phyloP scores from a whole-genome alignment of 441 rosid genomes.

The Mallotus repandus region DNA sequence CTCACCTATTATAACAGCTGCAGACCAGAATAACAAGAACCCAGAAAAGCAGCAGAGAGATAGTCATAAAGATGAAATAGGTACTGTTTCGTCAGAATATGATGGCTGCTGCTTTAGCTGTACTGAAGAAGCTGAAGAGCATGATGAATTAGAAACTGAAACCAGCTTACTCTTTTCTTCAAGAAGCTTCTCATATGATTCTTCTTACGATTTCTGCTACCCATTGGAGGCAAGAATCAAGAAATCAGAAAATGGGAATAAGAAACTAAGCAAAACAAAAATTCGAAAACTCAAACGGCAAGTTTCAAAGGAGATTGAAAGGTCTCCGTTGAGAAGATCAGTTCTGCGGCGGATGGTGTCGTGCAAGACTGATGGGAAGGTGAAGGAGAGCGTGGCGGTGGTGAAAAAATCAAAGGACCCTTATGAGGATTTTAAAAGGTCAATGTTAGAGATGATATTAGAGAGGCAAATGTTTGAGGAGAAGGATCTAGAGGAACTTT shows the following conservation, averaged over 20 bases:
- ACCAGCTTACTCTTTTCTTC: constrained; percentile 15
- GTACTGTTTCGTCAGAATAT: constrained; percentile 12
- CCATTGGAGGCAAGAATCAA: background rate
- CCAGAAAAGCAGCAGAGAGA: background rate
- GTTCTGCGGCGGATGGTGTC: constrained; percentile 19
- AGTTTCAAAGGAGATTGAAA: constrained; percentile 6
- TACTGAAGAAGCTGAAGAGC: constrained; percentile 2
- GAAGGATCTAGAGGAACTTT: constrained; percentile 47
- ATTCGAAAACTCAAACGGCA: background rate
- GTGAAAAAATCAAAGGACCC: constrained; percentile 59
- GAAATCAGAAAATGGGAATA: background rate
- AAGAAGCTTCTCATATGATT: constrained; percentile 19
- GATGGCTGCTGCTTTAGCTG: constrained; percentile 26
- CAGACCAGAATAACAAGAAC: background rate
- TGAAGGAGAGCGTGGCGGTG: constrained; percentile 48
- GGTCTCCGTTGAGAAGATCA: constrained; percentile 21
- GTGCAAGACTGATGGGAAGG: constrained; percentile 29
- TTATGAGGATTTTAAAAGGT: constrained; percentile 51
- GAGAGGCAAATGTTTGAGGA: constrained; percentile 45
- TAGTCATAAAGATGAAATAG: background rate
- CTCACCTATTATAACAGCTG: constrained; percentile 3
- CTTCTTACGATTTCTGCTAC: constrained; percentile 23
- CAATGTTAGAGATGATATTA: constrained; percentile 66
- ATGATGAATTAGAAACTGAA: constrained; percentile 13
- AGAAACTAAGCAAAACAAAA: background rate